Conservation (phyloP, 2,329 filamentous ascomycete genomes). For the Colletotrichum sp. region DNA sequence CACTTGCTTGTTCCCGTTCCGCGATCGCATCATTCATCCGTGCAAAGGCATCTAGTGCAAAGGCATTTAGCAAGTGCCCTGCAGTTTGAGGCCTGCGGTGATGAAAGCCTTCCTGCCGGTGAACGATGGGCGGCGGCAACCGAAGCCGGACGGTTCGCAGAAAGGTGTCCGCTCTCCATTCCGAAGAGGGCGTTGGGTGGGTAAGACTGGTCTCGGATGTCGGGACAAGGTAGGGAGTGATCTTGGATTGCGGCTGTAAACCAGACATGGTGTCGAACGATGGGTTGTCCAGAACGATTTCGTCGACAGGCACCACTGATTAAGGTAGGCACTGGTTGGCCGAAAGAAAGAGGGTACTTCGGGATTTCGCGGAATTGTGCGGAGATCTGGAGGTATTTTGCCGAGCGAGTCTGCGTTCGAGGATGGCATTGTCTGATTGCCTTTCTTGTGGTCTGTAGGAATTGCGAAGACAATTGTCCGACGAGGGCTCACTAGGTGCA, state of each 20-base stretch:
- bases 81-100: background rate
- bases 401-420: background rate
- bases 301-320: background rate
- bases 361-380: background rate
- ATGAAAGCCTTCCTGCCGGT: background rate
- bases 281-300: background rate
- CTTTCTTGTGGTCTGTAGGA: background rate
- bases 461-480: background rate
- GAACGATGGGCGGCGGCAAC: background rate
- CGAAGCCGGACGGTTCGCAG: no score
- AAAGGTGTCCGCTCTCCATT: no score
- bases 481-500: background rate
- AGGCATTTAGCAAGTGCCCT: background rate
- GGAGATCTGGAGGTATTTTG: background rate
- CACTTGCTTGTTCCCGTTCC: background rate
- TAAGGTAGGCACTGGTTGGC: background rate
- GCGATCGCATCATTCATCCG: background rate
- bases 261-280: background rate
- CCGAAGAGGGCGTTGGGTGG: no score
- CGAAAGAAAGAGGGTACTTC: background rate
- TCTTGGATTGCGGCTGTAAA: background rate
- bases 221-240: background rate
- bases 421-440: background rate
- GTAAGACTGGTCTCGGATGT: background rate
- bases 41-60: background rate